These are phyloP conservation scores for Phytopythium montanum DNA, from an alignment of 352 stramenopile genomes.

Conservation along the genomic window DNA sequence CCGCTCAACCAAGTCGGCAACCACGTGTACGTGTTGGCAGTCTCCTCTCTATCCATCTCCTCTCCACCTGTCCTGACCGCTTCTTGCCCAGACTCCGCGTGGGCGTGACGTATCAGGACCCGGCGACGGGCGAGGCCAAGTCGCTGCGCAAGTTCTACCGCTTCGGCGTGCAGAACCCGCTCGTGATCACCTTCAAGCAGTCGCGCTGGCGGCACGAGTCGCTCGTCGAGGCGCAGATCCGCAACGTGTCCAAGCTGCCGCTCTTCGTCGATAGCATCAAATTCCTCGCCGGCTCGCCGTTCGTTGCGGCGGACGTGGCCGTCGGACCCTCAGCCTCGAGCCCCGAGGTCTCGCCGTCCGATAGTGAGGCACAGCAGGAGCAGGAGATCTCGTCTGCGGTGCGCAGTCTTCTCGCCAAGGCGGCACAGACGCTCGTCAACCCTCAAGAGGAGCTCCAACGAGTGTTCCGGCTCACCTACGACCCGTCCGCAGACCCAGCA, in stretches of 20 bases:
- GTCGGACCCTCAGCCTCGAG: slow-evolving; percentile 12
- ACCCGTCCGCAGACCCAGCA: slow-evolving; percentile 30
- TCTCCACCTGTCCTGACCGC: background rate
- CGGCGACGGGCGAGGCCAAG: slow-evolving; percentile 72
- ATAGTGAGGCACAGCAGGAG: slow-evolving; percentile 5
- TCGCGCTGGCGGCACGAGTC: slow-evolving; percentile 39
- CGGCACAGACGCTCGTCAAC: slow-evolving; percentile 60
- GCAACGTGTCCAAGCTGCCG: slow-evolving; percentile 78
- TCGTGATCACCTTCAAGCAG: slow-evolving; percentile 87
- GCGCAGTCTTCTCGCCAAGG: slow-evolving; percentile 22
- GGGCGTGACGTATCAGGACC: slow-evolving; percentile 72
- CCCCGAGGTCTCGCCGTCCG: background rate
- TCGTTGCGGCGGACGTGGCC: slow-evolving; percentile 34
- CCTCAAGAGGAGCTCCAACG: slow-evolving; percentile 79
- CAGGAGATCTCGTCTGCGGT: background rate
- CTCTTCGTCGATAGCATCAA: slow-evolving; percentile 81
- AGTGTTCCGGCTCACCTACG: slow-evolving; percentile 56
- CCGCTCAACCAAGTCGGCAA: slow-evolving; percentile 87
- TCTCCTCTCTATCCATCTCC: background rate
- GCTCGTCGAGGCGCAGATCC: slow-evolving; percentile 77
- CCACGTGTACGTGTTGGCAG: slow-evolving; percentile 43
- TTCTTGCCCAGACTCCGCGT: slow-evolving; percentile 48
- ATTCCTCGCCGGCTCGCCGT: slow-evolving; percentile 62
- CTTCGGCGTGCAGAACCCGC: slow-evolving; percentile 87
- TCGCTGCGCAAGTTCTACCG: slow-evolving; percentile 91